Evolutionary conservation across 768 basidiomycete genomes (phyloP).

Genomic region (Phylloporus sp.): DNA sequence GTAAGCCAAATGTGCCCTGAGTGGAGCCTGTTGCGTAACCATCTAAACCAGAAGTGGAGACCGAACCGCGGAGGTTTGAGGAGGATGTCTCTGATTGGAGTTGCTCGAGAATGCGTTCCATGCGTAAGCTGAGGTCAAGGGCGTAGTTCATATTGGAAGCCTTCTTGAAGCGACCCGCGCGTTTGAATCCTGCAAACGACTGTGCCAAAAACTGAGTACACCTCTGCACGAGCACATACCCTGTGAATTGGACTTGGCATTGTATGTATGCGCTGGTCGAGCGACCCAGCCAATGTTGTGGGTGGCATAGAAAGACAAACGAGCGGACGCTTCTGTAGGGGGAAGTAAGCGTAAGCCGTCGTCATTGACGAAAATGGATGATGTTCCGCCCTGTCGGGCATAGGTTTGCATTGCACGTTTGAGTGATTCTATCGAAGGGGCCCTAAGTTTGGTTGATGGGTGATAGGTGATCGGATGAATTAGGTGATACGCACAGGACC

Average conservation of each 20-base stretch:
- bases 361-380: conserved; percentile 57
- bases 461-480: not conserved
- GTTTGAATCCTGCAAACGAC: conserved; percentile 25
- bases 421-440: conserved; percentile 50
- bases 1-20: conserved; percentile 52
- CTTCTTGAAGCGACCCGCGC: conserved; percentile 87
- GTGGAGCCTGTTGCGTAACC: conserved; percentile 26
- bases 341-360: conserved; percentile 56
- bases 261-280: conserved; percentile 46
- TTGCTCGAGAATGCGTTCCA: conserved; percentile 28
- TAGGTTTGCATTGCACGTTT: conserved; percentile 63
- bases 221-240: conserved; percentile 32
- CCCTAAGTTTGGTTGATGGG: conserved; percentile 18
- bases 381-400: conserved; percentile 61
- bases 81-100: conserved; percentile 27
- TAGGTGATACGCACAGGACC: conserved; percentile 40
- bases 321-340: conserved; percentile 41
- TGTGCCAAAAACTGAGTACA: conserved; percentile 31
- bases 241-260: conserved; percentile 44
- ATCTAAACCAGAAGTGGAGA: conserved; percentile 23
- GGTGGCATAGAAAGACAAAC: conserved; percentile 51
- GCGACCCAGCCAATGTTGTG: conserved; percentile 61
- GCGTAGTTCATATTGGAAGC: conserved; percentile 91
- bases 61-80: conserved; percentile 17
- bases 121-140: conserved; percentile 40